Conservation (phyloP, 768 basidiomycete species). For the Collybia sordida region DNA sequence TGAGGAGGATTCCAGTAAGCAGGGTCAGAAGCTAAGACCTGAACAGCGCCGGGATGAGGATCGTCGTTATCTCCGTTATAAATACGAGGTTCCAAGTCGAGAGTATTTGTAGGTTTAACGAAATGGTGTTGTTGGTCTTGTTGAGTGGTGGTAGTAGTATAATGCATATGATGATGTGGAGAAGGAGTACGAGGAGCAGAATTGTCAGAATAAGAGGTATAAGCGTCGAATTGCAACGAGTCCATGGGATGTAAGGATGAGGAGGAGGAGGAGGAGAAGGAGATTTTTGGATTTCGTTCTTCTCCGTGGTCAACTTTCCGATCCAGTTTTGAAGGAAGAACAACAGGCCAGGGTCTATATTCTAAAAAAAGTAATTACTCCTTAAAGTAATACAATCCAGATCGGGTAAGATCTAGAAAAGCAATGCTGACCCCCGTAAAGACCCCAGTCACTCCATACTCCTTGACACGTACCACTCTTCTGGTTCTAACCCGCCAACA, state of each 20-base stretch:
- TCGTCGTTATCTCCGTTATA: constrained; percentile 51
- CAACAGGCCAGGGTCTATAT: not conserved
- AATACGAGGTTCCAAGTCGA: constrained; percentile 42
- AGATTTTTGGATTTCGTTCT: not conserved
- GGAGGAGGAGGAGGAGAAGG: constrained; percentile 10
- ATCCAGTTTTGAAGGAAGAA: constrained; percentile 9
- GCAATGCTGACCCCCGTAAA: constrained; percentile 23
- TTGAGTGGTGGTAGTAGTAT: too few species aligned
- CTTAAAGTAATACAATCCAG: not conserved
- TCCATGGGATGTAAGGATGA: constrained; percentile 36
- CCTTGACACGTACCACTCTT: constrained; percentile 23
- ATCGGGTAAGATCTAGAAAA: not conserved
- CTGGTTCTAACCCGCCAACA: constrained; percentile 25
- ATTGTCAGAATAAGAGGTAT: constrained; percentile 66
- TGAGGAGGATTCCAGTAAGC: constrained; percentile 32
- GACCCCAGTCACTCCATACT: constrained; percentile 25
- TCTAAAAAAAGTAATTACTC: constrained; percentile 6
- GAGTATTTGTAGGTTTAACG: constrained; percentile 26
- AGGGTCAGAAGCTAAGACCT: constrained; percentile 38
- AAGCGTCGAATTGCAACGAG: constrained; percentile 55
- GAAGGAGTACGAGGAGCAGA: constrained; percentile 76
- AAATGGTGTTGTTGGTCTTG: constrained; percentile 22
- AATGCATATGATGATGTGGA: constrained; percentile 47
- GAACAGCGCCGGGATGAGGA: constrained; percentile 28
- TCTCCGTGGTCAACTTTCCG: not conserved